Base-by-base conservation (phyloP, 768 basidiomycete genomes). In the Russula olivacea region DNA sequence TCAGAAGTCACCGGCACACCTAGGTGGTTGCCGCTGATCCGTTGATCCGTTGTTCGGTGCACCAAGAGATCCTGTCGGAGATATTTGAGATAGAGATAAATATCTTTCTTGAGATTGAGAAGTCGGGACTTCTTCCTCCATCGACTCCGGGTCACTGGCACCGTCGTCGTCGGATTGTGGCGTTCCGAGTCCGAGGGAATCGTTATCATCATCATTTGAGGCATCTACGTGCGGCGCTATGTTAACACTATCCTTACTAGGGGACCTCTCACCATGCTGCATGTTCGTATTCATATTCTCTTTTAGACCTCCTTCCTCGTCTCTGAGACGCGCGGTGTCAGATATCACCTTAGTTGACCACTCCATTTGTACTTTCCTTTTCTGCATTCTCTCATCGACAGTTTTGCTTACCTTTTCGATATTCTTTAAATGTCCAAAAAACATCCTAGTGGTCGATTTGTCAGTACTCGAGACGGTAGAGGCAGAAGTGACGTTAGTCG, bases 21-120 rank as follows among this genome's bases (percentile, higher is more conserved):
- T 40, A 41, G 49, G 28, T 15, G 14, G 48, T 53, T 43, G 52
- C 32, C n/a, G 17, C 19, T 28, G 38, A 28, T 30, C 34, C n/a
- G 17, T 23, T 21, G 38, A 28, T 30, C 45, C 9, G 17, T 23
- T 21, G 38, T 28, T 30, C 45, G 14, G 30, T 30, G 40, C 30
- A 23, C 23, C 30, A 8, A 45, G 23, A 34, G 3, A n/a, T n/a
- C n/a, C n/a, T n/a, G n/a, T n/a, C n/a, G n/a, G n/a, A n/a, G n/a
- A n/a, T n/a, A n/a, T n/a, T n/a, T n/a, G n/a, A n/a, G n/a, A n/a
- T n/a, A n/a, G 19, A 5, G 52, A 48, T 36, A 55, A n/a, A 17
- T 61, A 55, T 23, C 61, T 28, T 48, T 61, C 61, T 55, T 55
- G 54, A 19, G 61, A 61, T 30, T 49, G 54, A 28, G 54, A 61